Evolutionary conservation across 2,329 filamentous ascomycete species (phyloP).

Genomic region (Sclerotinia trifoliorum): DNA sequence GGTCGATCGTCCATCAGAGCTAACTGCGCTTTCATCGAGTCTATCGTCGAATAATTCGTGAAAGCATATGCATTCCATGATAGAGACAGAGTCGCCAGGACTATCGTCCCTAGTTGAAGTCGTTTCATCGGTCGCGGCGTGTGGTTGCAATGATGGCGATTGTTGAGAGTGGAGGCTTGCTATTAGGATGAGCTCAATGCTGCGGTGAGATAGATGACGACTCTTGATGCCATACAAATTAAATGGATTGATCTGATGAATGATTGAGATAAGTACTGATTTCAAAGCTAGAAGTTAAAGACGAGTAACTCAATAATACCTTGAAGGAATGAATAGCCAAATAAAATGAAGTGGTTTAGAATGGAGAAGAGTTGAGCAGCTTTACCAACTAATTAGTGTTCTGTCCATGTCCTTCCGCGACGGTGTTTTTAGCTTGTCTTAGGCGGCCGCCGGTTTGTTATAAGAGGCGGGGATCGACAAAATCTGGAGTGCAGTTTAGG

Average conservation of each 20-base stretch:
- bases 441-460: background rate
- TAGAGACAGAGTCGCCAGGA: conserved; percentile 42
- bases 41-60: conserved; percentile 58
- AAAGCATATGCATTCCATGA: conserved; percentile 45
- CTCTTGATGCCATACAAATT: conserved; percentile 19
- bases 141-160: conserved; percentile 19
- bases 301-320: background rate
- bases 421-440: background rate
- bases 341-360: conserved; percentile 2
- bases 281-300: background rate
- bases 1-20: conserved; percentile 72
- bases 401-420: background rate
- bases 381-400: background rate
- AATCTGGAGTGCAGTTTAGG: background rate
- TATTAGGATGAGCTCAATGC: conserved; percentile 21
- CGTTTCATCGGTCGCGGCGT: conserved; percentile 30
- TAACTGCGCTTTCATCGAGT: conserved; percentile 64
- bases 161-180: conserved; percentile 24
- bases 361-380: conserved; percentile 2
- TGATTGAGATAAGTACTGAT: background rate
- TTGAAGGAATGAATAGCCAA: background rate
- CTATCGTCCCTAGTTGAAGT: conserved; percentile 29
- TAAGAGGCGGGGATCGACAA: conserved; percentile 13
- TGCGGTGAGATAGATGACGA: conserved; percentile 16
- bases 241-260: background rate